phyloP scores from a whole-genome alignment of 106 monocot species.

The Chionographis japonica region DNA sequence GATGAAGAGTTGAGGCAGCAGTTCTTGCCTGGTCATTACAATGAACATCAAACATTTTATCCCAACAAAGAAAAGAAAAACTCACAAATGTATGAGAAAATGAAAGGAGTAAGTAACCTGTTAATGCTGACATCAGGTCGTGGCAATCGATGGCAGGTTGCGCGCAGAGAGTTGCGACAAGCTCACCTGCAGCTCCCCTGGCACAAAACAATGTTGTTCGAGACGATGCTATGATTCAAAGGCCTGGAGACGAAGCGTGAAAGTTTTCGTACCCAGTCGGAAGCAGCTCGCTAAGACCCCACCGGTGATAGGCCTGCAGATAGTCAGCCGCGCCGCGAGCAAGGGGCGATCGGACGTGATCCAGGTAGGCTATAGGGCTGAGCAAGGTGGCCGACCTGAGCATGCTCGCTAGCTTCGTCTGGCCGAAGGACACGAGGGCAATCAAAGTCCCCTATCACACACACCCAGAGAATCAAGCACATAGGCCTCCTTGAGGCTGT shows the following conservation, averaged over 20 bases:
- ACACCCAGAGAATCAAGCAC: background rate
- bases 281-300: too few species aligned
- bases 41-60: too few species aligned
- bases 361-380: constrained; percentile 53
- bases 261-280: too few species aligned
- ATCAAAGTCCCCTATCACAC: constrained; percentile 44
- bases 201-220: too few species aligned
- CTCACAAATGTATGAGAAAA: background rate
- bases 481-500: too few species aligned
- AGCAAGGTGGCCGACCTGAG: constrained; percentile 48
- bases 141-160: constrained; percentile 10
- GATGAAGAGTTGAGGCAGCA: background rate
- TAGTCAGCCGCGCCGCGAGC: constrained; percentile 2
- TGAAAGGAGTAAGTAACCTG: background rate
- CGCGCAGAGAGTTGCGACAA: constrained; percentile 4
- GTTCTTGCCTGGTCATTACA: background rate
- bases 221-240: too few species aligned
- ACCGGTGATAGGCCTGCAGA: too few species aligned
- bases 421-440: constrained; percentile 30
- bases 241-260: too few species aligned
- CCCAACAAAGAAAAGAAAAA: background rate
- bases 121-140: constrained; percentile 10
- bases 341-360: constrained; percentile 27
- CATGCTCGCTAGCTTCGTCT: constrained; percentile 28
- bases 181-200: background rate